These are phyloP conservation scores for Lactuca saligna DNA, from an alignment of 129 eudicot species.

Conservation along the genomic window DNA sequence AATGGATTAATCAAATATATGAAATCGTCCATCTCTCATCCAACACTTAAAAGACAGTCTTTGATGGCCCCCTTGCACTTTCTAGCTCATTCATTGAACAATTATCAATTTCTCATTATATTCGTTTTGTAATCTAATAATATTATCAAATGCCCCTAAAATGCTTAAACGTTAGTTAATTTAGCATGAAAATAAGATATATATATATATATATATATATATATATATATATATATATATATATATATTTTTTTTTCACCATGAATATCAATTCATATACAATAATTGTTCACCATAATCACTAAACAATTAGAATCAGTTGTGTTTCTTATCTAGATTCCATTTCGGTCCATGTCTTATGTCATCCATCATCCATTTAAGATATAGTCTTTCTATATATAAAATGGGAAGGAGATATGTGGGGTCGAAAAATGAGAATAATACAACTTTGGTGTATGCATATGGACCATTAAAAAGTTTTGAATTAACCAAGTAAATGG, in stretches of 20 bases:
- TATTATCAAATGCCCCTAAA: too few species aligned
- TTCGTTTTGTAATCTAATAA: background rate
- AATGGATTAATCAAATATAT: background rate
- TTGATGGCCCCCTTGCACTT: background rate
- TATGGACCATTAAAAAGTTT: conserved; percentile 9
- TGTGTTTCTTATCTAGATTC: background rate
- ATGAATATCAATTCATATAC: background rate
- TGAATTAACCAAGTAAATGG: conserved; percentile 7
- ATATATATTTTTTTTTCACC: too few species aligned
- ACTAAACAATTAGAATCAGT: background rate
- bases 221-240: too few species aligned
- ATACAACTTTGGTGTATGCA: conserved; percentile 19
- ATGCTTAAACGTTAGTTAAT: background rate
- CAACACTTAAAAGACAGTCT: background rate
- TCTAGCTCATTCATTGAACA: conserved; percentile 2
- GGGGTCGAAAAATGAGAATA: conserved; percentile 19
- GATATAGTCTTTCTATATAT: background rate
- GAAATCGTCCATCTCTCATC: background rate
- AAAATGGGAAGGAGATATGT: conserved; percentile 9
- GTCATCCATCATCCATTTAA: conserved; percentile 6
- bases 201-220: too few species aligned
- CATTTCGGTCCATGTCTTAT: conserved; percentile 1
- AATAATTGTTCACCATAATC: background rate
- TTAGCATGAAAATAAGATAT: background rate
- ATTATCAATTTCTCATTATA: background rate